Evolutionary conservation across 2,329 filamentous ascomycete genomes (phyloP).

Genomic region (Epichloe aotearoae): DNA sequence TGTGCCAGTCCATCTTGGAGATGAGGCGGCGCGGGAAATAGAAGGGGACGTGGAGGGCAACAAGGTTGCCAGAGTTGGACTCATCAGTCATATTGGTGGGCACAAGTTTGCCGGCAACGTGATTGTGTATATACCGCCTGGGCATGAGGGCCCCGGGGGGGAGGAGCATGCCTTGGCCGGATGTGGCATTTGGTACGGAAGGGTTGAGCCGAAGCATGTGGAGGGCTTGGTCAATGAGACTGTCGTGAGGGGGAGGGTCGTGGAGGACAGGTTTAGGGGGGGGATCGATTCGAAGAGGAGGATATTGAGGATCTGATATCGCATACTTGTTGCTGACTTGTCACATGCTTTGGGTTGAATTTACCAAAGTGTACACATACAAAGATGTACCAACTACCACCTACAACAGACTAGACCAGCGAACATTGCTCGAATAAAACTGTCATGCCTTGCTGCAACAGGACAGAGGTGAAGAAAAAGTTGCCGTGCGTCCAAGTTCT

Average conservation of each 20-base stretch:
- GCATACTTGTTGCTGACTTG: too few relatives aligned
- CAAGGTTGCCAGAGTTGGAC: slow-evolving; percentile 45
- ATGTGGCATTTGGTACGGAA: slow-evolving; percentile 69
- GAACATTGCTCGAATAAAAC: not conserved
- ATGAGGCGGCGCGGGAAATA: slow-evolving; percentile 8
- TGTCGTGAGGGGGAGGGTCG: slow-evolving; percentile 46
- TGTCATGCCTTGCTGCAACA: too few relatives aligned
- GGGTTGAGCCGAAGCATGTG: slow-evolving; percentile 62
- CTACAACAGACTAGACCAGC: not conserved
- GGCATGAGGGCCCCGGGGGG: slow-evolving; percentile 24
- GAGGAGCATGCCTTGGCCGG: slow-evolving; percentile 48
- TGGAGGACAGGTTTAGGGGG: slow-evolving; percentile 58
- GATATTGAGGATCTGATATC: slow-evolving; percentile 32
- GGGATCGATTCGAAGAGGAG: slow-evolving; percentile 45
- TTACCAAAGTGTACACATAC: not conserved
- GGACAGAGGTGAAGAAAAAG: too few relatives aligned
- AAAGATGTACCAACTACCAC: not conserved
- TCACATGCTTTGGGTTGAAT: too few relatives aligned
- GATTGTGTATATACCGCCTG: slow-evolving; percentile 63
- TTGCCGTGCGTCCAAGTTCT: not conserved
- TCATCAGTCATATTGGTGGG: slow-evolving; percentile 70
- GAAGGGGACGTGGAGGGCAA: slow-evolving; percentile 8
- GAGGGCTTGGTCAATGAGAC: slow-evolving; percentile 66
- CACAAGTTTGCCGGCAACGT: slow-evolving; percentile 82
- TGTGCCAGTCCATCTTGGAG: slow-evolving; percentile 19